Evolutionary conservation across 768 basidiomycete species (phyloP).

Genomic region (Gyrodon lividus): DNA sequence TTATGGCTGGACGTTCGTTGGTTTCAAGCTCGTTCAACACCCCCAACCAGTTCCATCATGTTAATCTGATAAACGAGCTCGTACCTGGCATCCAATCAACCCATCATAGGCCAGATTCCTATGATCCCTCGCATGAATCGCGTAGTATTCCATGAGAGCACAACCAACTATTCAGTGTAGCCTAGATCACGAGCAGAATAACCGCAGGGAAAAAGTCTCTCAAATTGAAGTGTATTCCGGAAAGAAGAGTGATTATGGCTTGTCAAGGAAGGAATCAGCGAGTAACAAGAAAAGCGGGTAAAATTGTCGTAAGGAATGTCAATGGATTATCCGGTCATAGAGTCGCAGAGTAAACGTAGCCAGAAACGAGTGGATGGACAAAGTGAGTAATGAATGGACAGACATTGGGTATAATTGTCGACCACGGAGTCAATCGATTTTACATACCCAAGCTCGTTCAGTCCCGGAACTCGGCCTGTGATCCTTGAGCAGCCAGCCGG

Average conservation of each 20-base stretch:
- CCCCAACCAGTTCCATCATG: background rate
- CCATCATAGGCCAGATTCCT: background rate
- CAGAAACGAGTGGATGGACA: constrained; percentile 36
- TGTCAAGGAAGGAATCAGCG: constrained; percentile 15
- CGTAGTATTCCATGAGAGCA: background rate
- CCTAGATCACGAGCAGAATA: constrained; percentile 1
- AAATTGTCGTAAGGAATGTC: constrained; percentile 33
- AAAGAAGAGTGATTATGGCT: constrained; percentile 21
- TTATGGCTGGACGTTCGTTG: background rate
- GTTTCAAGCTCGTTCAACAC: too few relatives aligned
- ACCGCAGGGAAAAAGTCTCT: background rate
- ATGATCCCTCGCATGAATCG: background rate
- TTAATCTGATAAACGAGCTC: background rate
- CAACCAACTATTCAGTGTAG: constrained; percentile 9
- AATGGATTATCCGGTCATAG: constrained; percentile 38
- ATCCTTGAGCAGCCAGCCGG: constrained; percentile 86
- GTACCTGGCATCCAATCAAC: background rate
- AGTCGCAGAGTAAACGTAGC: constrained; percentile 33
- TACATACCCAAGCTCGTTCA: constrained; percentile 35
- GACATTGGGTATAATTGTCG: constrained; percentile 35
- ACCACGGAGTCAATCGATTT: constrained; percentile 25
- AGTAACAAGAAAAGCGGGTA: constrained; percentile 30
- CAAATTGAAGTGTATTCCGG: constrained; percentile 6
- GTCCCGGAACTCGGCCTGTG: constrained; percentile 75
- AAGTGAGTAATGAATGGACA: constrained; percentile 36